These are phyloP conservation scores for Berkeleyomyces basicola DNA, from an alignment of 2,329 filamentous ascomycete species.

Conservation along the genomic window DNA sequence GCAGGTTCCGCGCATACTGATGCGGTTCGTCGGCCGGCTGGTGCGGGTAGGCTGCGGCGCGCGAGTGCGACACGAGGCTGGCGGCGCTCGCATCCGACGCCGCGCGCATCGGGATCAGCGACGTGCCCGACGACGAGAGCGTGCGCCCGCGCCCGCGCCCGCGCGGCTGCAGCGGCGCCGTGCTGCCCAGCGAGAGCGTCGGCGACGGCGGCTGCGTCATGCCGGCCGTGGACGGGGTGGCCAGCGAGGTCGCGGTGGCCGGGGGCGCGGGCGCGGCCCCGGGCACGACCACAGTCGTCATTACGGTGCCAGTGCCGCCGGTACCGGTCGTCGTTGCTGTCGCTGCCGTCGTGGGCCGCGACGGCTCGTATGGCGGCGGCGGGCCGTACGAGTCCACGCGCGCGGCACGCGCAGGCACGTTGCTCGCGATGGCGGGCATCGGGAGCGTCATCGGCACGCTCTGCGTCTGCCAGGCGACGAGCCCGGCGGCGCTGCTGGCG, in stretches of 20 bases:
- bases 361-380: constrained; percentile 12
- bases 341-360: constrained; percentile 2
- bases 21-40: neutral
- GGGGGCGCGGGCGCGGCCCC: neutral
- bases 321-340: neutral
- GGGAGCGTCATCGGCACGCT: neutral
- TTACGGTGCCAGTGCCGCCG: neutral
- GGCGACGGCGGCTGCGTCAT: neutral
- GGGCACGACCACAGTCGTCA: neutral
- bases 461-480: constrained; percentile 1
- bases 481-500: neutral
- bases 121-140: neutral
- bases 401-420: neutral
- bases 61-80: neutral
- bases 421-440: neutral
- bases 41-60: neutral
- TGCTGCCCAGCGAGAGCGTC: neutral
- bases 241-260: neutral
- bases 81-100: neutral
- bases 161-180: neutral
- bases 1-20: neutral
- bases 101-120: neutral
- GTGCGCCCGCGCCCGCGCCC: neutral
- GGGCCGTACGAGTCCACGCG: constrained; percentile 5
- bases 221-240: neutral